Percentiles rank a stretch among this genome's conserved stretches.
phyloP scores from a whole-genome alignment of 2,329 filamentous ascomycete species.

The Grosmannia penicillata region DNA sequence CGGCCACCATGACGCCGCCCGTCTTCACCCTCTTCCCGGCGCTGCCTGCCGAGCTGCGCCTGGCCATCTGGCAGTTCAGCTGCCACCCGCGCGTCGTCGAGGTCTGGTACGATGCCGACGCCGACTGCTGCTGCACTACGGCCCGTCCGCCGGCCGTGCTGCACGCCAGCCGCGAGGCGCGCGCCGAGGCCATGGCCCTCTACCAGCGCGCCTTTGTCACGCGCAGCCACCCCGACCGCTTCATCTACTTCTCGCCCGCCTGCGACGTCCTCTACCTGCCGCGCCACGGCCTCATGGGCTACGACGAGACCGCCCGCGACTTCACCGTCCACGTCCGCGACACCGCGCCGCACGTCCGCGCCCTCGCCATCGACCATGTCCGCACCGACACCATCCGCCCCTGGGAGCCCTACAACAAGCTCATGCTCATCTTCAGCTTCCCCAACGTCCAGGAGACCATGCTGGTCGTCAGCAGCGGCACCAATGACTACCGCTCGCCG shows the following conservation, averaged over 20 bases:
- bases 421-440: constrained; percentile 27
- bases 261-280: constrained; percentile 24
- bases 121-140: constrained; percentile 21
- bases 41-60: constrained; percentile 24
- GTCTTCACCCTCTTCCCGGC: constrained; percentile 18
- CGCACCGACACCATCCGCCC: constrained; percentile 26
- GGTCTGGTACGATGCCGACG: constrained; percentile 21
- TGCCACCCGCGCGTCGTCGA: constrained; percentile 23
- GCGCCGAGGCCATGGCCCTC: constrained; percentile 22
- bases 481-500: constrained; percentile 2
- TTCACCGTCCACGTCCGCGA: constrained; percentile 22
- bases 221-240: constrained; percentile 14
- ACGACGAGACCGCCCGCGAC: constrained; percentile 25
- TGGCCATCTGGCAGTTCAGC: constrained; percentile 24
- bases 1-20: background rate
- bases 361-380: constrained; percentile 31
- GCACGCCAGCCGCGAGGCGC: constrained; percentile 26
- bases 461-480: constrained; percentile 16
- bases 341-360: constrained; percentile 18
- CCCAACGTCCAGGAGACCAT: constrained; percentile 22
- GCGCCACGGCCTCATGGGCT: constrained; percentile 22
- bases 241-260: constrained; percentile 23
- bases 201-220: constrained; percentile 23
- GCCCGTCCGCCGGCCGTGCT: constrained; percentile 24
- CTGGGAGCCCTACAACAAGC: constrained; percentile 37